These are phyloP conservation scores for Pedinophyceae sp. DNA, from an alignment of 139 green algal genomes.

Conservation along the genomic window DNA sequence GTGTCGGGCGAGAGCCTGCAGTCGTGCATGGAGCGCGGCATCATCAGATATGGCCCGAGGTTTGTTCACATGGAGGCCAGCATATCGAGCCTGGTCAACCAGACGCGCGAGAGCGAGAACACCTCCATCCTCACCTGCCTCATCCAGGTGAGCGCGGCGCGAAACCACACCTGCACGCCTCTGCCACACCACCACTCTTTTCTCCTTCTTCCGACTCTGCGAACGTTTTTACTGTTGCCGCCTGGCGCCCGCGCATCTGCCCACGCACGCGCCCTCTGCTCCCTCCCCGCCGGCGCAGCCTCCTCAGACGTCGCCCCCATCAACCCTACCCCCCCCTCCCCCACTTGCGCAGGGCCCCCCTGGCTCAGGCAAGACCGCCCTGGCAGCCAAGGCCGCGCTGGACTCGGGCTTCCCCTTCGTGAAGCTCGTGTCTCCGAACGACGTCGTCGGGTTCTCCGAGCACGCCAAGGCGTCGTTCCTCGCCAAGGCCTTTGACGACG, in stretches of 20 bases:
- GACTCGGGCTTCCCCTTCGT: slow-evolving; percentile 82
- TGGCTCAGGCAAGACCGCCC: slow-evolving; percentile 20
- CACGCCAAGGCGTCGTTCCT: slow-evolving; percentile 51
- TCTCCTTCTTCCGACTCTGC: no score
- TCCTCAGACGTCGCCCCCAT: background rate
- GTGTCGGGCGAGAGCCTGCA: slow-evolving; percentile 66
- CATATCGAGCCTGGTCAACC: slow-evolving; percentile 17
- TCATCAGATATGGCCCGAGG: slow-evolving; percentile 60
- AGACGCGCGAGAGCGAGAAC: slow-evolving; percentile 17
- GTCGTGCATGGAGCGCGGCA: slow-evolving; percentile 67
- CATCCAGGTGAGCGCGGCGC: no score
- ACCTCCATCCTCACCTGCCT: background rate
- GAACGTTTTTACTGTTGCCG: no score
- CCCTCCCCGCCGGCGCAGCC: background rate
- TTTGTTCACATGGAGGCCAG: slow-evolving; percentile 60
- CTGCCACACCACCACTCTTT: no score
- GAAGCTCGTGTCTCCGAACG: slow-evolving; percentile 72
- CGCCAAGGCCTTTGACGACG: slow-evolving; percentile 85
- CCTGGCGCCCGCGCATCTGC: no score
- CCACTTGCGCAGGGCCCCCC: background rate
- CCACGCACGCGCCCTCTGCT: background rate
- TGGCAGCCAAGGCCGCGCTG: slow-evolving; percentile 74
- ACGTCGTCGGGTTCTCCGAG: slow-evolving; percentile 79
- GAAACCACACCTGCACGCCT: no score
- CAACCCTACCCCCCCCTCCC: background rate